Evolutionary conservation across 257 asterid genomes (phyloP), one percentile per base, ranked within the genome.

Genomic region (Anisodus tanguticus): DNA sequence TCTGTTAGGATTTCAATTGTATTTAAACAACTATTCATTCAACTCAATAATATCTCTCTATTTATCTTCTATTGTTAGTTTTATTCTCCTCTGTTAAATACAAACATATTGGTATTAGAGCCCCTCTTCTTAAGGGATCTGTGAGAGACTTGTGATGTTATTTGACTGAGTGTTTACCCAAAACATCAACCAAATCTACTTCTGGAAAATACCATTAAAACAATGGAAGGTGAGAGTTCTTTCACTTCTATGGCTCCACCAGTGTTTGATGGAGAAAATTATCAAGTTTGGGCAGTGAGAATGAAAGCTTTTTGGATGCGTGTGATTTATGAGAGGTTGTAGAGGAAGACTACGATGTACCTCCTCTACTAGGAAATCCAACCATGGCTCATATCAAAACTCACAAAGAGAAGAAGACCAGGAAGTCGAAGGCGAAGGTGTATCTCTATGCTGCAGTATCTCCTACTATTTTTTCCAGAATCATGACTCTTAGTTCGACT

Each of bases 251-350:
- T 39, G 4, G 43, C 81, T 8, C 62, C 4, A 1, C 62, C 62
- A 47, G 7, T 76, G 6, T 76, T 76, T 76, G 62, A 76, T 76
- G 60, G 81, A 5, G 81, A 76, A 5, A 76, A 47, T 17, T 49
- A 76, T 15, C 62, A 76, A 1, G 62, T 43, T 13, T 76, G 81
- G 81, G 81, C 9, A 6, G 17, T 76, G 5, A 53, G 17, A 31
- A n/a, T n/a, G 47, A 6, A 10, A 66, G 2, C 47, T 22, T 12
- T 7, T 9, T 66, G 19, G 67, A 82, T 10, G 80, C 80, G 35
- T 82, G 15, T 45, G 66, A 67, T 16, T 62, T 11, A 1, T 53
- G 9, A 63, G 67, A 64, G 31, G 79, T 43, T 4, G 19, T 84
- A 77, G 79, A 66, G 43, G 78, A 26, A 13, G 79, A 49, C n/a